A percentile compares a stretch with the other conserved stretches of the same genome.
phyloP scores from a whole-genome alignment of 306 rosid genomes.

The Pachyrhizus erosus region DNA sequence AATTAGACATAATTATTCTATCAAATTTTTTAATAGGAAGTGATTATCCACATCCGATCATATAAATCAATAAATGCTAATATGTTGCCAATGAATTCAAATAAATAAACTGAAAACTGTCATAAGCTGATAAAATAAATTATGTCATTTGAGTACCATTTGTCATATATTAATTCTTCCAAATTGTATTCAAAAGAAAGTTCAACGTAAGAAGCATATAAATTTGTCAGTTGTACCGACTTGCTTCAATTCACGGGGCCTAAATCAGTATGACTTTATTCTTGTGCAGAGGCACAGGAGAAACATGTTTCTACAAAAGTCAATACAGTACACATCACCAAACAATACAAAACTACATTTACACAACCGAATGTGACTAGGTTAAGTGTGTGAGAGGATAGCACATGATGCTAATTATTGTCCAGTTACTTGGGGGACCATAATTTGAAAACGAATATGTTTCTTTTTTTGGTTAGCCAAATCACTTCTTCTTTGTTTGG shows the following conservation, averaged over 20 bases:
- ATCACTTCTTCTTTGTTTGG: neutral
- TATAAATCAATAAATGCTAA: neutral
- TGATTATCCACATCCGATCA: neutral
- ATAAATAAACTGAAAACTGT: neutral
- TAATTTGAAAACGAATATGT: conserved; percentile 8
- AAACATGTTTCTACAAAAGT: conserved; percentile 40
- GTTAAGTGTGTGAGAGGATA: neutral
- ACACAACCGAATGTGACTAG: neutral
- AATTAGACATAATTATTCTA: no score
- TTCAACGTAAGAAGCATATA: conserved; percentile 15
- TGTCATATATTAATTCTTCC: neutral
- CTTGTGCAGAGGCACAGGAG: conserved; percentile 48
- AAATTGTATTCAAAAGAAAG: neutral
- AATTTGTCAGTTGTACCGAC: neutral
- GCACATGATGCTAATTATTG: conserved; percentile 33
- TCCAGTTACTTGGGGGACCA: conserved; percentile 19
- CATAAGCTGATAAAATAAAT: neutral
- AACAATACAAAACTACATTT: neutral
- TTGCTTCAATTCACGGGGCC: conserved; percentile 48
- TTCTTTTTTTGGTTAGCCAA: neutral
- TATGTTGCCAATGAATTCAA: neutral
- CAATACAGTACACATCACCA: conserved; percentile 31
- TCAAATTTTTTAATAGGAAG: no score
- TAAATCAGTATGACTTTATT: neutral
- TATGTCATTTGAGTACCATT: neutral